These are phyloP conservation scores for Saitozyma sp. DNA, from an alignment of 768 basidiomycete genomes.

Conservation along the genomic window DNA sequence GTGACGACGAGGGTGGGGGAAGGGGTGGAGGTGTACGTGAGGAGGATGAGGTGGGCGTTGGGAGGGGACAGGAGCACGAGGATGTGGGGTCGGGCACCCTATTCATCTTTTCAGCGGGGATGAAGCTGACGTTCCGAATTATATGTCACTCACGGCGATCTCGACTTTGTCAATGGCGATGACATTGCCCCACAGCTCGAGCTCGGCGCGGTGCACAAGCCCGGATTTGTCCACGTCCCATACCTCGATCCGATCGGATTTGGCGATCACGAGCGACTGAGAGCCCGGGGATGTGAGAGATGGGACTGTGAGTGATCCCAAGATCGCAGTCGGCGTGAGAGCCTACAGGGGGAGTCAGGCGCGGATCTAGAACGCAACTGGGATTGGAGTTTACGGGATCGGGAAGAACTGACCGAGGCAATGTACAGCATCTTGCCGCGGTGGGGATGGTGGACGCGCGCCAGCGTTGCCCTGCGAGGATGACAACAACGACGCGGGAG, in stretches of 20 bases:
- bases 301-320: conserved; percentile 29
- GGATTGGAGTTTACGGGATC: background rate
- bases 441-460: too few relatives aligned
- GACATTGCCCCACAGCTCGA: conserved; percentile 48
- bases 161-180: conserved; percentile 41
- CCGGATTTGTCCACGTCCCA: conserved; percentile 36
- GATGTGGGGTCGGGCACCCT: conserved; percentile 41
- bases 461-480: too few relatives aligned
- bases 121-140: background rate
- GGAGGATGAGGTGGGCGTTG: conserved; percentile 42
- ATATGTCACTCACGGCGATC: conserved; percentile 26
- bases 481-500: too few relatives aligned
- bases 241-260: conserved; percentile 45
- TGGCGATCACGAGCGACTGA: conserved; percentile 43
- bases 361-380: background rate
- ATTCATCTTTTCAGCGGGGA: conserved; percentile 4
- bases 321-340: conserved; percentile 45
- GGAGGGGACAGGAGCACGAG: conserved; percentile 46
- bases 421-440: conserved; percentile 38
- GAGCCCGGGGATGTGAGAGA: conserved; percentile 21
- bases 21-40: conserved; percentile 23
- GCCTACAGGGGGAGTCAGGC: conserved; percentile 26
- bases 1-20: conserved; percentile 25
- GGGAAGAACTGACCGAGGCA: conserved; percentile 34
- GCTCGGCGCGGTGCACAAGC: conserved; percentile 26